A percentile compares a stretch with the other conserved stretches of the same genome.
Evolutionary conservation across 257 asterid species (phyloP).

Genomic region (Jaltomata sinuosa): DNA sequence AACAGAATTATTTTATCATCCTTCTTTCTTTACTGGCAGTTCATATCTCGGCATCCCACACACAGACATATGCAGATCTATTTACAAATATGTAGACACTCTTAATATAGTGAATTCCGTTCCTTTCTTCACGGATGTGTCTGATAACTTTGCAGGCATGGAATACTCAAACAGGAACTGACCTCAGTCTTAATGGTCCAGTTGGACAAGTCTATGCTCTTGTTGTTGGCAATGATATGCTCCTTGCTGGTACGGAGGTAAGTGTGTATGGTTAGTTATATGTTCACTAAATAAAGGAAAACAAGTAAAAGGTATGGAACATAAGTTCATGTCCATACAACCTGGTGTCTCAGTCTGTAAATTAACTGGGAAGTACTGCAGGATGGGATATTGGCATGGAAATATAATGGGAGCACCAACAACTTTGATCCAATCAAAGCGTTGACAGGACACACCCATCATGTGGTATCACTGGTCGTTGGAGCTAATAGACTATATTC

Average conservation of each 20-base stretch:
- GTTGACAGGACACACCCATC: slow-evolving; percentile 74
- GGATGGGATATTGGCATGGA: slow-evolving; percentile 96
- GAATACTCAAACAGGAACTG: slow-evolving; percentile 79
- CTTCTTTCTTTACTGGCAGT: neutral
- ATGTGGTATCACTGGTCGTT: slow-evolving; percentile 81
- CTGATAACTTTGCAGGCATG: slow-evolving; percentile 60
- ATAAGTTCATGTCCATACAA: neutral
- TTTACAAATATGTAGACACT: neutral
- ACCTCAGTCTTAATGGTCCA: slow-evolving; percentile 85
- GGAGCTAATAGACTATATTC: slow-evolving; percentile 82
- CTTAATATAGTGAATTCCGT: neutral
- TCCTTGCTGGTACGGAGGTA: slow-evolving; percentile 96
- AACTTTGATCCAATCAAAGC: slow-evolving; percentile 84
- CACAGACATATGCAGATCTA: neutral
- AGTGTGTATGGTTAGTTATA: neutral
- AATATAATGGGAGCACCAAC: slow-evolving; percentile 65
- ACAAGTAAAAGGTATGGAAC: neutral
- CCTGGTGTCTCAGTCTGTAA: neutral
- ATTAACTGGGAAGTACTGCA: slow-evolving; percentile 18
- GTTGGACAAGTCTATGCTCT: slow-evolving; percentile 94
- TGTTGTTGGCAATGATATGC: slow-evolving; percentile 75
- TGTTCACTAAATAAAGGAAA: neutral
- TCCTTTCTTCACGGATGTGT: neutral
- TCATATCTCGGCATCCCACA: neutral
- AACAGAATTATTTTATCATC: neutral